Base-by-base conservation (phyloP, 306 rosid genomes). In the Quercus glauca region DNA sequence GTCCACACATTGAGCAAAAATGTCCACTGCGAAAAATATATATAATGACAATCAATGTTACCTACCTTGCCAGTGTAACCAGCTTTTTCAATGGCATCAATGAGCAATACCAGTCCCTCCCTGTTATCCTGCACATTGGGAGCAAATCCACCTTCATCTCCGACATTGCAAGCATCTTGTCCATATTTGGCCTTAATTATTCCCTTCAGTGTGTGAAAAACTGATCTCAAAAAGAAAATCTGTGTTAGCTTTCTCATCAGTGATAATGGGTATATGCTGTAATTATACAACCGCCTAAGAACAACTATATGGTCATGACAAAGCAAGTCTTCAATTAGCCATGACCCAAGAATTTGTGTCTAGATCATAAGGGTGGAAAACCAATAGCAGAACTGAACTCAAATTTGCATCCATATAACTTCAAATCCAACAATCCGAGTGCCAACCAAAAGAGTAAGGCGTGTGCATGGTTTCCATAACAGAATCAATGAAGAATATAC, bases 71-170 rank as follows among this genome's bases (percentile, higher is more conserved):
- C 99, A 12, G 97, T 90, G 85, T 95, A 95, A 82, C 99, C 99
- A 76, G 98, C 98, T 87, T 88, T 93, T 84, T 93, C 98, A 79
- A 95, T 95, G 78, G 99, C 99, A 87, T 93, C 99, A 1, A 87
- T 95, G 52, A 95, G 98, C 87, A 95, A 86, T 78, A 93, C 90
- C 78, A 95, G 79, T 23, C 99, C 99, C 81, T 95, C 99, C 80
- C 97, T 90, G 69, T 91, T 95, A 83, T 95, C 99, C 84, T 95
- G 99, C 73, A 95, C 99, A 83, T 87, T 95, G 71, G 99, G 99
- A 70, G 99, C 99, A 85, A 95, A 95, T 20, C 99, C 99, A 25
- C 99, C 99, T 87, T 95, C 99, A 56, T 95, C 99, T 73, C 99
- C 99, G 26, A 93, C 98, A 82, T 95, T 95, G 82, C 99, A 95